Conservation (phyloP, 2,329 filamentous ascomycete genomes). For the Cordyceps javanica region DNA sequence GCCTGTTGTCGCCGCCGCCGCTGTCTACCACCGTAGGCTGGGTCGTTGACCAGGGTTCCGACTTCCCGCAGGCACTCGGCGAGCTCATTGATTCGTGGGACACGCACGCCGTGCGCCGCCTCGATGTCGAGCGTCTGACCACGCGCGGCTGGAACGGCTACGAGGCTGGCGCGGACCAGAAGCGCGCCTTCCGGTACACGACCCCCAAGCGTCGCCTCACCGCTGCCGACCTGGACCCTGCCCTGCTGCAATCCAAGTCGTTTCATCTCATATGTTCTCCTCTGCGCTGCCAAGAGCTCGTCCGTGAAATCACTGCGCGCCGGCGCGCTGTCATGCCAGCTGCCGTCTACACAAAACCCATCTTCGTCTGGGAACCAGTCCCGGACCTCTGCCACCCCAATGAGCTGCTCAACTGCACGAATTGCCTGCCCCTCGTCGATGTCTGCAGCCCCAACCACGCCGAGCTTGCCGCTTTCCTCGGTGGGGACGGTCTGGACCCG, state of each 20-base stretch:
- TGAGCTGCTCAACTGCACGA: slow-evolving; percentile 58
- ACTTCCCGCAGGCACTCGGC: slow-evolving; percentile 68
- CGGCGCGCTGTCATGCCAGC: slow-evolving; percentile 35
- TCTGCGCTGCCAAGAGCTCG: slow-evolving; percentile 66
- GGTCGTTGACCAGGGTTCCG: slow-evolving; percentile 84
- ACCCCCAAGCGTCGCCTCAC: slow-evolving; percentile 82
- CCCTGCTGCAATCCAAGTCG: slow-evolving; percentile 63
- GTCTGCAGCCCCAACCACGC: slow-evolving; percentile 75
- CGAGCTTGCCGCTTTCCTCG: slow-evolving; percentile 84
- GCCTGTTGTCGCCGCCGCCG: slow-evolving; percentile 70
- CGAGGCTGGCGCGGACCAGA: slow-evolving; percentile 55
- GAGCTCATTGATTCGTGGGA: slow-evolving; percentile 65
- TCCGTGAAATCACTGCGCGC: slow-evolving; percentile 60
- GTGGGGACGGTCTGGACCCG: slow-evolving; percentile 48
- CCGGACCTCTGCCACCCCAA: slow-evolving; percentile 78
- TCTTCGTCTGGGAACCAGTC: slow-evolving; percentile 93
- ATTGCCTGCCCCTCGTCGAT: slow-evolving; percentile 55
- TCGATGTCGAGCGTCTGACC: slow-evolving; percentile 62
- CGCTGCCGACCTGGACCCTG: slow-evolving; percentile 59
- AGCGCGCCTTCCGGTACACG: slow-evolving; percentile 74
- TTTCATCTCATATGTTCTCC: slow-evolving; percentile 89
- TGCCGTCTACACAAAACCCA: slow-evolving; percentile 46
- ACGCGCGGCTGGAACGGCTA: slow-evolving; percentile 95
- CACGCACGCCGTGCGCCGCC: slow-evolving; percentile 65
- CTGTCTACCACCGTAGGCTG: slow-evolving; percentile 68